A percentile compares a stretch with the other conserved stretches of the same genome.
Conservation (phyloP, 352 stramenopile genomes). For the Phytophthora syringae region DNA sequence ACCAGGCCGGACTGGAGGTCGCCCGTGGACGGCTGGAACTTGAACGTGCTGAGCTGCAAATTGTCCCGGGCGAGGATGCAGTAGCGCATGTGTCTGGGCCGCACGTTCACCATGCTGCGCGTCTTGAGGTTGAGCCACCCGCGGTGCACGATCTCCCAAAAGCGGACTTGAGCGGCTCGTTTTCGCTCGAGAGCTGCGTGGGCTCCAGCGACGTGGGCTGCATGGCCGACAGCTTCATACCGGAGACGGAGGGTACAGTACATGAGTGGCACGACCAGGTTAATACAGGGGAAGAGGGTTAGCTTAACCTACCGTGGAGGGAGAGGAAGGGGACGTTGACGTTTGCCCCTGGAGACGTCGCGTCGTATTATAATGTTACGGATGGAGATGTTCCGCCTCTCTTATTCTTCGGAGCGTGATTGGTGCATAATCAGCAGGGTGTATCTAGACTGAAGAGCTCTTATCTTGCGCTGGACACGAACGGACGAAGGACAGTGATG, state of each 20-base stretch:
- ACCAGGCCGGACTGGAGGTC: slow-evolving; percentile 65
- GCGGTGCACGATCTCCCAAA: slow-evolving; percentile 81
- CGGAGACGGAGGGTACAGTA: no score
- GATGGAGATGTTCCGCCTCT: slow-evolving; percentile 17
- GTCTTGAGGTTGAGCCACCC: slow-evolving; percentile 90
- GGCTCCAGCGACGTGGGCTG: slow-evolving; percentile 55
- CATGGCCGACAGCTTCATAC: slow-evolving; percentile 37
- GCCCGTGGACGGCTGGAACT: slow-evolving; percentile 82
- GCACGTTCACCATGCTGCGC: slow-evolving; percentile 86
- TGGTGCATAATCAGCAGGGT: background rate
- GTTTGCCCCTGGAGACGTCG: no score
- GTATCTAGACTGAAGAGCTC: no score
- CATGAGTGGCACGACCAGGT: no score
- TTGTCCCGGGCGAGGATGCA: slow-evolving; percentile 77
- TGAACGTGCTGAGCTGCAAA: slow-evolving; percentile 79
- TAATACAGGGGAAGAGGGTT: no score
- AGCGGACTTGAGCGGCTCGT: slow-evolving; percentile 54
- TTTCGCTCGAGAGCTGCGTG: slow-evolving; percentile 58
- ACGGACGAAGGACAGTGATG: slow-evolving; percentile 10
- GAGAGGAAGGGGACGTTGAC: slow-evolving; percentile 24
- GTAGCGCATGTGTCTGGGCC: slow-evolving; percentile 85
- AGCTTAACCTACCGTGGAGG: slow-evolving; percentile 24
- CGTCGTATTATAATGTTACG: no score
- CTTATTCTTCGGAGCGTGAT: slow-evolving; percentile 2
- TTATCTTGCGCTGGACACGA: background rate